These are phyloP conservation scores for Phialocephala sp. DNA, from an alignment of 2,329 filamentous ascomycete species.

Conservation along the genomic window DNA sequence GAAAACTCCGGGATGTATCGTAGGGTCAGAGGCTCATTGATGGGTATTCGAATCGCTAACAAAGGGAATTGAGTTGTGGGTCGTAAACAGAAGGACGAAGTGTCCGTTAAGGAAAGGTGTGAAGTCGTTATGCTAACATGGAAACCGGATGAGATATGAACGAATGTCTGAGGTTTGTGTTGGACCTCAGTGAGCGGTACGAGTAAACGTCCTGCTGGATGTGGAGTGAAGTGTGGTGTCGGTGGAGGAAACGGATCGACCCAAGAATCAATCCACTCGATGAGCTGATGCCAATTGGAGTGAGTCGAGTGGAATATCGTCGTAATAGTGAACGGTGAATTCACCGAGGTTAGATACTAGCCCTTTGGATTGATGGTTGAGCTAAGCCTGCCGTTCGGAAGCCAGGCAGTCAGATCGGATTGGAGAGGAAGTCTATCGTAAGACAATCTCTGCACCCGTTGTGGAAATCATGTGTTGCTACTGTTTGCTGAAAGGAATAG, in stretches of 20 bases:
- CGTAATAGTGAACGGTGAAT: conserved; percentile 17
- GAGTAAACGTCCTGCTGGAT: conserved; percentile 33
- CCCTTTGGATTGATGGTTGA: conserved; percentile 12
- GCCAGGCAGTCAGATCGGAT: conserved; percentile 33
- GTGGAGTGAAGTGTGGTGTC: conserved; percentile 31
- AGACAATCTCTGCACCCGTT: conserved; percentile 47
- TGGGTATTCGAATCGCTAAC: conserved; percentile 52
- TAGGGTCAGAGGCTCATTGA: conserved; percentile 49
- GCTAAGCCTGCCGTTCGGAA: conserved; percentile 23
- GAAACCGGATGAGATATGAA: conserved; percentile 37
- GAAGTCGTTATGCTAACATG: conserved; percentile 46
- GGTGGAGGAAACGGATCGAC: conserved; percentile 22
- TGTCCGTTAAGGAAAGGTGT: conserved; percentile 42
- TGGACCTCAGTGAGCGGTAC: conserved; percentile 33
- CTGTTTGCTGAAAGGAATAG: conserved; percentile 48
- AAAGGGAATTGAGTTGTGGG: conserved; percentile 56
- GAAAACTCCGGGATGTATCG: conserved; percentile 46
- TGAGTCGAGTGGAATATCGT: conserved; percentile 20
- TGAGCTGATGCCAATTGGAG: conserved; percentile 10
- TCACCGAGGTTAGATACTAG: conserved; percentile 5
- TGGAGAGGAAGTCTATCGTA: conserved; percentile 44
- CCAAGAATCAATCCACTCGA: conserved; percentile 7
- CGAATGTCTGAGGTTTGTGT: conserved; percentile 39
- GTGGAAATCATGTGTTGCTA: conserved; percentile 49
- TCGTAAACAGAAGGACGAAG: conserved; percentile 43